A percentile compares a stretch with the other conserved stretches of the same genome.
phyloP scores from a whole-genome alignment of 306 rosid species.

The Rosa lucieae region DNA sequence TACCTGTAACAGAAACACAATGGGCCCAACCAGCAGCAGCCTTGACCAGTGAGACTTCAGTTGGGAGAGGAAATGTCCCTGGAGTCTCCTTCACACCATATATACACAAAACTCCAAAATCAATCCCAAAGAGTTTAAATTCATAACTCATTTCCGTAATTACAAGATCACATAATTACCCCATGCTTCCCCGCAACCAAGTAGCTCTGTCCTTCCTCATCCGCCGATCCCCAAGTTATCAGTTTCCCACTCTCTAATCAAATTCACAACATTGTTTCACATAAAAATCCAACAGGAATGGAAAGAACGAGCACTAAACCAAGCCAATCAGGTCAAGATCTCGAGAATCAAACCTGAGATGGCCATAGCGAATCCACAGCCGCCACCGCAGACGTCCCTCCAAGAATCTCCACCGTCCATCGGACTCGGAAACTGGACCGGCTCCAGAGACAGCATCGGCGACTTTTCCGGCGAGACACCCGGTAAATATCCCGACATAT shows the following conservation, averaged over 20 bases:
- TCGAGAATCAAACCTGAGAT: conserved; percentile 60
- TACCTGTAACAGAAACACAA: conserved; percentile 74
- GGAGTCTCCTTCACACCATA: conserved; percentile 67
- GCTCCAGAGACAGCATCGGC: conserved; percentile 55
- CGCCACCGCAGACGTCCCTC: conserved; percentile 84
- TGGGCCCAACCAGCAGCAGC: conserved; percentile 98
- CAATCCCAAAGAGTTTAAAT: conserved; percentile 40
- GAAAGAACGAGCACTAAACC: no score
- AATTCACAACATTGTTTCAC: neutral
- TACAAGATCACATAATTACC: conserved; percentile 53
- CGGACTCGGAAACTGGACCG: conserved; percentile 40
- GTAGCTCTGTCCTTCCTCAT: conserved; percentile 71
- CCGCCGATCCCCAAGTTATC: conserved; percentile 81
- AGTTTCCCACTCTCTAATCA: conserved; percentile 68
- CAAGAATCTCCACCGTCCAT: conserved; percentile 46
- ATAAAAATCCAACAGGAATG: neutral
- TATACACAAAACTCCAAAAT: conserved; percentile 31
- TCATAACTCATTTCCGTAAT: conserved; percentile 15
- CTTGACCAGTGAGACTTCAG: conserved; percentile 57
- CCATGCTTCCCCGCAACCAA: conserved; percentile 73
- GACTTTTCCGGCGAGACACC: conserved; percentile 71
- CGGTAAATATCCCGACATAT: conserved; percentile 89
- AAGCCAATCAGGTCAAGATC: conserved; percentile 2
- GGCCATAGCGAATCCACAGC: conserved; percentile 93
- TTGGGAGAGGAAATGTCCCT: conserved; percentile 64